Evolutionary conservation across 257 asterid genomes (phyloP).

Genomic region (Haberlea rhodopensis): DNA sequence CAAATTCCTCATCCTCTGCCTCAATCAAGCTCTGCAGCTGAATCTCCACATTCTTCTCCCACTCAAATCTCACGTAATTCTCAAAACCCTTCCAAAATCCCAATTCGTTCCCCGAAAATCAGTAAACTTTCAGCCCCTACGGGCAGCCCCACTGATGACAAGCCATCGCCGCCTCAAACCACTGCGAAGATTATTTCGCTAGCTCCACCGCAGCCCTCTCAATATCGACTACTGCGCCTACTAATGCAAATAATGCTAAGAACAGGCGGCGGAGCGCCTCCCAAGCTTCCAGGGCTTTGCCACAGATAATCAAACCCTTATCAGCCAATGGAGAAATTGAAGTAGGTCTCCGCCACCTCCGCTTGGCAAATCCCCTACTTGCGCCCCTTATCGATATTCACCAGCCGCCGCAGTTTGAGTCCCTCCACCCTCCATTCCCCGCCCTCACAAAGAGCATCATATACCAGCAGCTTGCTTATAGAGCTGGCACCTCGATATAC

Average conservation of each 20-base stretch:
- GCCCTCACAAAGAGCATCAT: constrained; percentile 79
- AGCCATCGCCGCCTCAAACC: constrained; percentile 24
- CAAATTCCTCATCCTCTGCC: constrained; percentile 30
- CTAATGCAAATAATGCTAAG: constrained; percentile 34
- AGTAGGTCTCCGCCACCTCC: constrained; percentile 63
- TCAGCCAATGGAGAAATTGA: constrained; percentile 65
- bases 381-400: constrained; percentile 54
- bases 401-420: constrained; percentile 61
- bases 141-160: constrained; percentile 23
- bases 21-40: constrained; percentile 26
- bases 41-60: constrained; percentile 27
- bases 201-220: constrained; percentile 30
- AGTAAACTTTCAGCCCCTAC: constrained; percentile 59
- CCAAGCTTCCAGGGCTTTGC: constrained; percentile 49
- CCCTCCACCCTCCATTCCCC: constrained; percentile 60
- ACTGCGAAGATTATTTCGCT: constrained; percentile 30
- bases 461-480: constrained; percentile 81
- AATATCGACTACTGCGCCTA: constrained; percentile 25
- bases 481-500: constrained; percentile 79
- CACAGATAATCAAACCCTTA: constrained; percentile 65
- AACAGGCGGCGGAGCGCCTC: constrained; percentile 58
- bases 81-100: constrained; percentile 82
- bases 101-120: constrained; percentile 90
- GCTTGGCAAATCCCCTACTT: constrained; percentile 58
- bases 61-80: constrained; percentile 36